These are phyloP conservation scores for Alternaria ventricosa DNA, from an alignment of 2,329 filamentous ascomycete genomes.

Conservation along the genomic window DNA sequence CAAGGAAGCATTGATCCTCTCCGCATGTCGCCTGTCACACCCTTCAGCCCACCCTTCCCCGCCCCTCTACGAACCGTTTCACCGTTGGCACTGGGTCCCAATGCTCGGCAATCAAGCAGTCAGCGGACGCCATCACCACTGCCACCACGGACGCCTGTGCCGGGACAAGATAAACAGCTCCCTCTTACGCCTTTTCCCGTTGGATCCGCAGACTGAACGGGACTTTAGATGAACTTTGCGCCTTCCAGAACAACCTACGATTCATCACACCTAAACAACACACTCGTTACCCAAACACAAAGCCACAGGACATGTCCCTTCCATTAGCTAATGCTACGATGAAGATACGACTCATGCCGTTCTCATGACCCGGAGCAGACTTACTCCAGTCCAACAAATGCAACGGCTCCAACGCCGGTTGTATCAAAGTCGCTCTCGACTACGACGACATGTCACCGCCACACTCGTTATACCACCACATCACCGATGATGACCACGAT, in stretches of 20 bases:
- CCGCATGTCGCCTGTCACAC: constrained; percentile 28
- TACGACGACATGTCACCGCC: neutral
- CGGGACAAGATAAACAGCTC: constrained; percentile 31
- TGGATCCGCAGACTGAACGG: neutral
- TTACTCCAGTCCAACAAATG: neutral
- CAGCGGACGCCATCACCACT: constrained; percentile 2
- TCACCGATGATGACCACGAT: neutral
- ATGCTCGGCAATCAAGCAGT: constrained; percentile 18
- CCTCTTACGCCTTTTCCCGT: constrained; percentile 44
- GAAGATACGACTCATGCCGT: neutral
- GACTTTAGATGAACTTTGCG: neutral
- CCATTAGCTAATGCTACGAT: neutral
- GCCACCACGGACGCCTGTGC: constrained; percentile 12
- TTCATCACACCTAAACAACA: neutral
- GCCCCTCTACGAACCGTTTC: constrained; percentile 18
- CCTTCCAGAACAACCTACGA: neutral
- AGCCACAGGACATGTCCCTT: neutral
- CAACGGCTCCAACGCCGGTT: neutral
- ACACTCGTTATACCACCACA: neutral
- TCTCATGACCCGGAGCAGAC: neutral
- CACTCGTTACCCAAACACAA: neutral
- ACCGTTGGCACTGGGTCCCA: constrained; percentile 11
- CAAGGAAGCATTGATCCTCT: constrained; percentile 23
- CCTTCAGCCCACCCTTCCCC: constrained; percentile 17
- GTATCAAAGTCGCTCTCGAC: neutral